Evolutionary conservation across 108 stramenopile genomes (phyloP), one percentile per base, ranked within the genome.

Genomic region (Cyclostephanos tholiformis): DNA sequence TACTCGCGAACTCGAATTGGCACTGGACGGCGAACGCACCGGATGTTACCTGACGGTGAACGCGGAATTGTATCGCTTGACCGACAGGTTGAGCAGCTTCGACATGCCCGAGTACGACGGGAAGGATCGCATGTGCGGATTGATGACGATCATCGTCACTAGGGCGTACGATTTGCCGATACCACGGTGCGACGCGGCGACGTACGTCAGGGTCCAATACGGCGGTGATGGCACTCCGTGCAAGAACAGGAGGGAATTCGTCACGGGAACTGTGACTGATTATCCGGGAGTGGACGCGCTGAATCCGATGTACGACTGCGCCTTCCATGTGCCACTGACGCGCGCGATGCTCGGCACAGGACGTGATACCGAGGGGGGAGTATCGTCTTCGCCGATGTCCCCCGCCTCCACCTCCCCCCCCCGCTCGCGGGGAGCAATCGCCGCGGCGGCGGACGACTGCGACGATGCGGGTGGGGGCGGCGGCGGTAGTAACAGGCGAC

Each of bases 141-240:
- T 91, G 27, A 17, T 82, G 27, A 84, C 82, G 5, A 74, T 91
- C 25, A 44, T 91, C 46, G 71, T 91, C 19, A 65, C 73, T 4
- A 63, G 71, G 25, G 90, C 90, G 19, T 83, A 68, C 27, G 50
- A 86, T 50, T 61, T 90, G 32, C 87, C 85, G 0, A 12, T 86
- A 14, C 69, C 69, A 16, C 75, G 78, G 41, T 79, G 67, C 38
- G 69, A 69, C 19, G 84, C 86, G 6, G 75, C 81, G 32, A 69
- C 86, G 10, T 82, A 58, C 63, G 87, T 91, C 44, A 88, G 84
- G 63, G 85, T 88, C 14, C 73, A 55, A 19, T 86, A 52, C 46
- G 41, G 41, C 11, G 89, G 79, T 6, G 57, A 67, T n/a, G 26
- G 59, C 23, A 19, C 51, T 49, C 29, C 67, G 51, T 13, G 36